Evolutionary conservation across 306 rosid genomes (phyloP).

Genomic region (Malus asiatica): DNA sequence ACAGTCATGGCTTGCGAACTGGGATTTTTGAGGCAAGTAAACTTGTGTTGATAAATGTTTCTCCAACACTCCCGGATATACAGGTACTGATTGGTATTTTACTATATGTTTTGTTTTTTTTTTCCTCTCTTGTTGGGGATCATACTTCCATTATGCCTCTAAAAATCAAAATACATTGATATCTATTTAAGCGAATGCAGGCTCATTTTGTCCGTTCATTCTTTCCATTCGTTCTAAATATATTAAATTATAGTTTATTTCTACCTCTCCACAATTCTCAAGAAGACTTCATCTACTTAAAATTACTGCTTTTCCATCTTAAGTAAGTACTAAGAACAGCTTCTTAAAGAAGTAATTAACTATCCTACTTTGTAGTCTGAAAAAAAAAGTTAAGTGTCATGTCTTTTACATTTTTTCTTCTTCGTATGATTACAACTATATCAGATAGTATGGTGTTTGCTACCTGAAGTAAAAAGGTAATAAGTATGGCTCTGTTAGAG

Average conservation of each 20-base stretch:
- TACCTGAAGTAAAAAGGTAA: background rate
- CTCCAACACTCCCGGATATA: slow-evolving; percentile 86
- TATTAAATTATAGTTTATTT: background rate
- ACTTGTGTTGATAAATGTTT: slow-evolving; percentile 70
- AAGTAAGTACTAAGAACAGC: background rate
- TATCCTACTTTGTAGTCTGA: background rate
- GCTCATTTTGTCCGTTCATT: background rate
- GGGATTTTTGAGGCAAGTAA: slow-evolving; percentile 97
- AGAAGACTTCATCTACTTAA: background rate
- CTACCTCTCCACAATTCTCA: background rate
- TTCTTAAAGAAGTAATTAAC: background rate
- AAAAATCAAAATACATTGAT: background rate
- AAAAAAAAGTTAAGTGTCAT: background rate
- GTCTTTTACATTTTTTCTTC: background rate
- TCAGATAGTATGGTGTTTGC: background rate
- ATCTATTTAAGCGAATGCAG: background rate
- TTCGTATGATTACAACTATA: background rate
- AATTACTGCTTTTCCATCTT: background rate
- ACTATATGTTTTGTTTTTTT: background rate
- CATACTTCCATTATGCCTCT: background rate
- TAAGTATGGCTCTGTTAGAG: background rate
- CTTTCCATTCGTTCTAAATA: background rate
- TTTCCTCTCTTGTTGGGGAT: background rate
- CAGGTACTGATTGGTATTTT: slow-evolving; percentile 47
- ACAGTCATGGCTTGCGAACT: slow-evolving; percentile 96